These are phyloP conservation scores for Neonothopanus nambi DNA, from an alignment of 1,284 basidiomycete species.

Conservation along the genomic window DNA sequence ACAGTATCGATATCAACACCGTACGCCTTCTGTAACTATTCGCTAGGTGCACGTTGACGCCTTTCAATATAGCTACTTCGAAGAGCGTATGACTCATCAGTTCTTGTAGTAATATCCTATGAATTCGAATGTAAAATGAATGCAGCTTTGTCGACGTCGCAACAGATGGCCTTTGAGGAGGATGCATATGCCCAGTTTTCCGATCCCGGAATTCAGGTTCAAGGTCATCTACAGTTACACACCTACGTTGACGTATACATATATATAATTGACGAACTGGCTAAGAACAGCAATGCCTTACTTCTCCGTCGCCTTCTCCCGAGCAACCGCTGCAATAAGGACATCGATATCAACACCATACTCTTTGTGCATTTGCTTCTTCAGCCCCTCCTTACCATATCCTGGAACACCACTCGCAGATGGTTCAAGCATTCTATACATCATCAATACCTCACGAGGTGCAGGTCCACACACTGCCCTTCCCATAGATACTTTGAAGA, in stretches of 20 bases:
- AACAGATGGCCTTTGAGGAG: too few relatives aligned
- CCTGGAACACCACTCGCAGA: slow-evolving; percentile 11
- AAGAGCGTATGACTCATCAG: slow-evolving; percentile 17
- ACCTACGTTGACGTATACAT: too few relatives aligned
- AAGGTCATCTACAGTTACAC: too few relatives aligned
- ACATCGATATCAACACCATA: slow-evolving; percentile 19
- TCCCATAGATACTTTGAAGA: slow-evolving; percentile 17
- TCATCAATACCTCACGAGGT: slow-evolving; percentile 15
- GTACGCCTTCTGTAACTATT: slow-evolving; percentile 18
- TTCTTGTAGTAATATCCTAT: slow-evolving; percentile 16
- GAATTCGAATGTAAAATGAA: too few relatives aligned
- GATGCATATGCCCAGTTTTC: too few relatives aligned
- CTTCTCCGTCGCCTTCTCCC: too few relatives aligned
- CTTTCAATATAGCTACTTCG: slow-evolving; percentile 12
- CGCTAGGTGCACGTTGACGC: slow-evolving; percentile 10
- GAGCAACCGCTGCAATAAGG: too few relatives aligned
- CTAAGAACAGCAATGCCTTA: too few relatives aligned
- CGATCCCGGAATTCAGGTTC: too few relatives aligned
- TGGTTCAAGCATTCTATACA: slow-evolving; percentile 18
- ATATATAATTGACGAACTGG: too few relatives aligned
- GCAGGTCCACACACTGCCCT: slow-evolving; percentile 14
- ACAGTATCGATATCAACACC: slow-evolving; percentile 19
- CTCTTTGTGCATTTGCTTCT: slow-evolving; percentile 18
- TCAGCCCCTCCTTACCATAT: slow-evolving; percentile 15
- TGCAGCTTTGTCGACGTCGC: too few relatives aligned